Percentiles rank a stretch among this genome's conserved stretches.
Conservation (phyloP, 345 rosid genomes). For the Ceriops decandra region DNA sequence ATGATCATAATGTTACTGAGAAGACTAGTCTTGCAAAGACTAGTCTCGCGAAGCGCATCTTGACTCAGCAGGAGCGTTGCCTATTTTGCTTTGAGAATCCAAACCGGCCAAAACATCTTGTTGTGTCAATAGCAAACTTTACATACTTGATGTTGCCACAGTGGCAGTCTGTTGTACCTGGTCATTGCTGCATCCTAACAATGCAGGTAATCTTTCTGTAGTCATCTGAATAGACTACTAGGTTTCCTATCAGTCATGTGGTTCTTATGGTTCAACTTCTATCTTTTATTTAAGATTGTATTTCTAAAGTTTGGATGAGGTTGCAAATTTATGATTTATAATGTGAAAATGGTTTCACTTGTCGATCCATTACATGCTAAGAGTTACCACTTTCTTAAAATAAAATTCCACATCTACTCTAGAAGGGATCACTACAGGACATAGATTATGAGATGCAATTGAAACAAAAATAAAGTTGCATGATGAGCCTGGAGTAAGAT, state of each 20-base stretch:
- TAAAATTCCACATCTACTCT: no score
- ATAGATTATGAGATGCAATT: neutral
- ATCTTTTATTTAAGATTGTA: neutral
- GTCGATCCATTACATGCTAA: no score
- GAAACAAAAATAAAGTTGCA: neutral
- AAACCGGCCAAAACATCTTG: slow-evolving; percentile 75
- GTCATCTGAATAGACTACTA: neutral
- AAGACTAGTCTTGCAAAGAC: slow-evolving; percentile 41
- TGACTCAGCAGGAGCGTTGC: slow-evolving; percentile 95
- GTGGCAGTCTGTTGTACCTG: slow-evolving; percentile 66
- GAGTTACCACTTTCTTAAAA: no score
- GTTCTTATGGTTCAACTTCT: neutral
- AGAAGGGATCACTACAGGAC: no score
- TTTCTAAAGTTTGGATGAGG: neutral
- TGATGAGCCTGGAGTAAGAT: no score
- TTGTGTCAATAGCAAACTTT: slow-evolving; percentile 83
- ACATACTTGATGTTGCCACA: slow-evolving; percentile 87
- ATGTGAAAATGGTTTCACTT: neutral
- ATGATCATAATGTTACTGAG: slow-evolving; percentile 35
- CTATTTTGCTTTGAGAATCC: slow-evolving; percentile 91
- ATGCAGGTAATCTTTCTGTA: slow-evolving; percentile 51
- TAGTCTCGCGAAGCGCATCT: slow-evolving; percentile 44
- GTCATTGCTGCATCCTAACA: slow-evolving; percentile 89
- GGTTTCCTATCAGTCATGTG: neutral
- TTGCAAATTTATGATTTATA: neutral